A percentile compares a stretch with the other conserved stretches of the same genome.
These are phyloP conservation scores for Allomyces arbusculus DNA, from an alignment of 192 early-diverging fungal genomes.

Conservation along the genomic window DNA sequence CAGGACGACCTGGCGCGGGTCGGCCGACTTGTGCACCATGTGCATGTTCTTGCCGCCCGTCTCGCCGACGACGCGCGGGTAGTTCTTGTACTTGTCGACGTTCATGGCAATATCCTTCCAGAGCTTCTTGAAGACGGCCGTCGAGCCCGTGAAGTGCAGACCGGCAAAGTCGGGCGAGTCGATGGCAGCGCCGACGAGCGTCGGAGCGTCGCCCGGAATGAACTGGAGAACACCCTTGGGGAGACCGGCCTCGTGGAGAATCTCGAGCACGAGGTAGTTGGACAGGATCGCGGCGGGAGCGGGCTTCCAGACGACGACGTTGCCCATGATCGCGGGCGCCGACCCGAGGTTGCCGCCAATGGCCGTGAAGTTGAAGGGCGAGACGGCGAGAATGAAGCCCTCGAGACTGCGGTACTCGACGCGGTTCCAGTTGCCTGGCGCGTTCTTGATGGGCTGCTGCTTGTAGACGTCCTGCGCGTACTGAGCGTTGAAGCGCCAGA, in stretches of 20 bases:
- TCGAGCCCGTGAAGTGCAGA: constrained; percentile 91
- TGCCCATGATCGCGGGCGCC: constrained; percentile 93
- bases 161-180: constrained; percentile 81
- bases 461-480: constrained; percentile 84
- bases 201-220: constrained; percentile 69
- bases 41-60: constrained; percentile 99
- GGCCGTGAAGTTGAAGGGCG: constrained; percentile 98
- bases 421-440: constrained; percentile 73
- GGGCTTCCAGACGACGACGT: constrained; percentile 95
- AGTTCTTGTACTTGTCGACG: constrained; percentile 73
- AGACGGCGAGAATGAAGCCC: constrained; percentile 93
- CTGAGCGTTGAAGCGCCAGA: constrained; percentile 87
- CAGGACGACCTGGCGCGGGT: constrained; percentile 54
- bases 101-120: constrained; percentile 83
- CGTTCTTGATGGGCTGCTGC: constrained; percentile 79
- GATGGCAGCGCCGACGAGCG: constrained; percentile 61
- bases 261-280: constrained; percentile 76
- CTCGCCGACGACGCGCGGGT: constrained; percentile 94
- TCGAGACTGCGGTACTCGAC: constrained; percentile 88
- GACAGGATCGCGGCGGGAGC: constrained; percentile 67
- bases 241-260: constrained; percentile 85
- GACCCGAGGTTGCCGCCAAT: constrained; percentile 87
- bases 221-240: constrained; percentile 96
- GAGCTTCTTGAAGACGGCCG: constrained; percentile 76
- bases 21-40: constrained; percentile 61